Conservation (phyloP, 1,139 yeast species). For the Yamadazyma mexicana region DNA sequence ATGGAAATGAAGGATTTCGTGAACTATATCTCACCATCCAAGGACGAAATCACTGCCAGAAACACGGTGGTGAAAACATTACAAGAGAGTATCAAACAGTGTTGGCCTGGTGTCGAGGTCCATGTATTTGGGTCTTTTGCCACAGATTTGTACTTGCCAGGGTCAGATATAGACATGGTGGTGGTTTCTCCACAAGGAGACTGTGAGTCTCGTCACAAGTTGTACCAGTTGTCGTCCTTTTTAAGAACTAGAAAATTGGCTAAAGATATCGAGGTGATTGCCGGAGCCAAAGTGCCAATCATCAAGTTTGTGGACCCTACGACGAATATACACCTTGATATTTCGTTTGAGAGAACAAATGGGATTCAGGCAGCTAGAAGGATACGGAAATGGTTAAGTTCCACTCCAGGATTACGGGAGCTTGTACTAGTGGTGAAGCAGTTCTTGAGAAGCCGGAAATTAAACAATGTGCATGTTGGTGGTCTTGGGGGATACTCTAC, state of each 20-base stretch:
- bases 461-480: constrained; percentile 93
- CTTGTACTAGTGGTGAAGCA: constrained; percentile 84
- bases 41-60: constrained; percentile 68
- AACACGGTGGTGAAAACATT: constrained; percentile 65
- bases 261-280: constrained; percentile 77
- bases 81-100: constrained; percentile 51
- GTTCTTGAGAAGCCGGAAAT: constrained; percentile 72
- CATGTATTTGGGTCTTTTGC: constrained; percentile 96
- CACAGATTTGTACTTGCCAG: constrained; percentile 90
- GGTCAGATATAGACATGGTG: constrained; percentile 96
- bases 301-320: constrained; percentile 83
- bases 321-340: constrained; percentile 78
- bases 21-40: constrained; percentile 83
- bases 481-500: constrained; percentile 96
- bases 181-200: constrained; percentile 65
- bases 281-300: constrained; percentile 93
- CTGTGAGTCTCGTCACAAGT: constrained; percentile 64
- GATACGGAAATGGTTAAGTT: constrained; percentile 71
- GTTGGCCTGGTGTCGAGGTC: constrained; percentile 83
- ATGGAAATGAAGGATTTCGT: constrained; percentile 86
- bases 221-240: constrained; percentile 75
- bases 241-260: constrained; percentile 67
- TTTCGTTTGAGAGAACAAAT: constrained; percentile 86
- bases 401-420: constrained; percentile 82
- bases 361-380: constrained; percentile 85